phyloP scores from a whole-genome alignment of 2,329 filamentous ascomycete genomes.

The Talaromyces rugulosus region DNA sequence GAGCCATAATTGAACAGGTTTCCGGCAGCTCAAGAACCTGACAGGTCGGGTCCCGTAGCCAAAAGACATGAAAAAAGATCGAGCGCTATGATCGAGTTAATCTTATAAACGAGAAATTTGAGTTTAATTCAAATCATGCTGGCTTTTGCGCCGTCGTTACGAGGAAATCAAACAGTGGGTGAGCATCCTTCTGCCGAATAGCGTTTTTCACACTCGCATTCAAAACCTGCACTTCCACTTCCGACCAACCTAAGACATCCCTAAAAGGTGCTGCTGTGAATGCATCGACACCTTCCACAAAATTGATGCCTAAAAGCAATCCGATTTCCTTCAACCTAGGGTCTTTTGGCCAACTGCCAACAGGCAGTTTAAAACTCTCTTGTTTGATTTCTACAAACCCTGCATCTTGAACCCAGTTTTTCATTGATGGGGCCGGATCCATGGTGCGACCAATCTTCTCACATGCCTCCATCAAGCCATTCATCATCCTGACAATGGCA shows the following conservation, averaged over 20 bases:
- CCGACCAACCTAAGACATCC: constrained; percentile 18
- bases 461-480: constrained; percentile 23
- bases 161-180: constrained; percentile 7
- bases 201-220: constrained; percentile 1
- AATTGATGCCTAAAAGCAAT: constrained; percentile 13
- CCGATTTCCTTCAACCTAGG: constrained; percentile 23
- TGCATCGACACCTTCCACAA: constrained; percentile 19
- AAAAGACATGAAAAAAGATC: too few species aligned
- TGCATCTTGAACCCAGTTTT: constrained; percentile 18
- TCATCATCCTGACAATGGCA: constrained; percentile 21
- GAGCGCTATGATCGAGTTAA: too few species aligned
- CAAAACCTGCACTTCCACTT: constrained; percentile 14
- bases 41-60: too few species aligned
- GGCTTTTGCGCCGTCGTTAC: constrained; percentile 7
- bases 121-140: neutral
- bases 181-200: neutral
- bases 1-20: too few species aligned
- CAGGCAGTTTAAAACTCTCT: constrained; percentile 21
- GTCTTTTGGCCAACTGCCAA: constrained; percentile 26
- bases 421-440: constrained; percentile 12
- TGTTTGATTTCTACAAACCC: constrained; percentile 23
- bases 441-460: constrained; percentile 20
- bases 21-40: too few species aligned
- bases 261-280: constrained; percentile 17
- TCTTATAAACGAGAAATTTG: too few species aligned